Percentiles rank a stretch among this genome's conserved stretches.
Conservation (phyloP, 2,329 filamentous ascomycete species). For the Verticillium dahliae region DNA sequence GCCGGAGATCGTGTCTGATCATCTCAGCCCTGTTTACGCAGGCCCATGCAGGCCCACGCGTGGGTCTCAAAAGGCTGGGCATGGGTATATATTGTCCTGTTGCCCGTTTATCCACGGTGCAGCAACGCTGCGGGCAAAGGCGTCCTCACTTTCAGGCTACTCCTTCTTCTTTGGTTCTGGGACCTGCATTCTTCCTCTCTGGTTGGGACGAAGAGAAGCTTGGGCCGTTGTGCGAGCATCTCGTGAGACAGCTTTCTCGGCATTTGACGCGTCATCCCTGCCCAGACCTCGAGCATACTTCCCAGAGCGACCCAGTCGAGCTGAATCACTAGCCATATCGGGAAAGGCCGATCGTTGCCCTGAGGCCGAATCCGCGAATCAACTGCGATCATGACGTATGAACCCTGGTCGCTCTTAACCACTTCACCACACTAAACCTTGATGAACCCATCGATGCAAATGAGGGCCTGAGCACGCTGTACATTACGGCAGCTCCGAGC, state of each 20-base stretch:
- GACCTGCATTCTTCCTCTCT: background rate
- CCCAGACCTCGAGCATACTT: background rate
- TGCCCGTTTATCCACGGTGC: background rate
- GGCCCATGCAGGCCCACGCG: background rate
- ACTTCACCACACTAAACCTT: background rate
- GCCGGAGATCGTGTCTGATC: background rate
- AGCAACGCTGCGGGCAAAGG: background rate
- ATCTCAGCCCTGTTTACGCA: background rate
- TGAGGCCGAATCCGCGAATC: background rate
- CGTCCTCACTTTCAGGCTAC: background rate
- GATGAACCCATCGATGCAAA: background rate
- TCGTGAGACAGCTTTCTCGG: conserved; percentile 1
- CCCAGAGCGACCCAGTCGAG: background rate
- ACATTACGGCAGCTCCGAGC: background rate
- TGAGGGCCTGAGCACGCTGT: background rate
- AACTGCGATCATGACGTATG: conserved; percentile 3
- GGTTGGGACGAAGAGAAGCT: background rate
- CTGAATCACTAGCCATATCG: background rate
- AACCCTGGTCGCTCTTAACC: background rate
- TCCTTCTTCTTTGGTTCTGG: background rate
- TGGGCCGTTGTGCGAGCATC: background rate
- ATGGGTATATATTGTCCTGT: background rate
- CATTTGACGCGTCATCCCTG: conserved; percentile 2
- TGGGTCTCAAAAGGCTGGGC: background rate
- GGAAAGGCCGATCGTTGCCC: background rate